phyloP scores from a whole-genome alignment of 2,329 filamentous ascomycete species.

The Aspergillus sergii region DNA sequence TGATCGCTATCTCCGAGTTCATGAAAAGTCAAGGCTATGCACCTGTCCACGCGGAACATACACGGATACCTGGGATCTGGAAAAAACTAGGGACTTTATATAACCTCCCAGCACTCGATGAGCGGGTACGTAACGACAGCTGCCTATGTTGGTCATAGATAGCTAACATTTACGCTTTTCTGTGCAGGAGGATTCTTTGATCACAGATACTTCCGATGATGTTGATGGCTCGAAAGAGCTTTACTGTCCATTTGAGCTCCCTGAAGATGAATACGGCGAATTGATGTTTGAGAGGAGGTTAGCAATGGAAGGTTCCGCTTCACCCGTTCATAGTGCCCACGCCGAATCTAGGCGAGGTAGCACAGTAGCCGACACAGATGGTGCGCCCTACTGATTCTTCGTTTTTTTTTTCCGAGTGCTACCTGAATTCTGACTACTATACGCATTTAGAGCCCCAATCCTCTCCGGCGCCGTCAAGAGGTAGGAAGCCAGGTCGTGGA shows the following conservation, averaged over 20 bases:
- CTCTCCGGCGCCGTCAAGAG: slow-evolving; percentile 46
- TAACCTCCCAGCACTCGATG: slow-evolving; percentile 82
- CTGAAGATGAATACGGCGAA: slow-evolving; percentile 51
- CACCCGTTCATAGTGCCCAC: slow-evolving; percentile 39
- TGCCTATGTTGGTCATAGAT: background rate
- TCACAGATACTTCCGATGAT: slow-evolving; percentile 61
- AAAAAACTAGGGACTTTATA: slow-evolving; percentile 80
- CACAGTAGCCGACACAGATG: slow-evolving; percentile 52
- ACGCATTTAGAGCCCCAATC: slow-evolving; percentile 43
- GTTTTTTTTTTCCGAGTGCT: background rate
- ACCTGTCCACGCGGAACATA: slow-evolving; percentile 69
- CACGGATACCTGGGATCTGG: slow-evolving; percentile 89
- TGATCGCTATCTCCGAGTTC: slow-evolving; percentile 81
- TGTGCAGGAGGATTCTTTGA: slow-evolving; percentile 55
- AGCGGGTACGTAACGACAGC: slow-evolving; percentile 66
- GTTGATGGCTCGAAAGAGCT: slow-evolving; percentile 51
- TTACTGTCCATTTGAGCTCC: slow-evolving; percentile 69
- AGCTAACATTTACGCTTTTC: slow-evolving; percentile 21
- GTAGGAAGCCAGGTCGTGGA: slow-evolving; percentile 38
- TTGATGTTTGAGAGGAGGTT: slow-evolving; percentile 53
- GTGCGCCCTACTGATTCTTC: slow-evolving; percentile 28
- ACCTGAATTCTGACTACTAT: background rate
- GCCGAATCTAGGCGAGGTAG: slow-evolving; percentile 46
- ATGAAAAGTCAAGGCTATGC: slow-evolving; percentile 78
- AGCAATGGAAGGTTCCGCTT: slow-evolving; percentile 46